A percentile compares a stretch with the other conserved stretches of the same genome.
Evolutionary conservation across 768 basidiomycete genomes (phyloP).

Genomic region (Rhizopogon salebrosus): DNA sequence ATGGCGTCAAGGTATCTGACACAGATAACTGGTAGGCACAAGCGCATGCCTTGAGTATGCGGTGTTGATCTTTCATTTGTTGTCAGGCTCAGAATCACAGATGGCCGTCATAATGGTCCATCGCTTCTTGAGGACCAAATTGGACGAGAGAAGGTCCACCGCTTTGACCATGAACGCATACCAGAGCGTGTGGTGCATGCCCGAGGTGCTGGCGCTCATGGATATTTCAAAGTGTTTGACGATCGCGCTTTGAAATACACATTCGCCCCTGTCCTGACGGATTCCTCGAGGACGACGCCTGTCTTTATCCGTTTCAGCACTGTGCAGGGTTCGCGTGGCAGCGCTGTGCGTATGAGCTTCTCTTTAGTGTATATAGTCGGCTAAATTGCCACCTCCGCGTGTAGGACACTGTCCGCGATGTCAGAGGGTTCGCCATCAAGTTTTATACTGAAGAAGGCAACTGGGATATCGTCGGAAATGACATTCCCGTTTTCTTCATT

Average conservation of each 20-base stretch:
- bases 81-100: slow-evolving; percentile 49
- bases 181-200: slow-evolving; percentile 79
- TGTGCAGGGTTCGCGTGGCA: slow-evolving; percentile 77
- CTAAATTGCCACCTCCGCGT: background rate
- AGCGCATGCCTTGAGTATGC: background rate
- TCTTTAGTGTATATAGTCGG: background rate
- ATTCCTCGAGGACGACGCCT: slow-evolving; percentile 67
- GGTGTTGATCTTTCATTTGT: slow-evolving; percentile 5
- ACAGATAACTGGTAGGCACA: slow-evolving; percentile 57
- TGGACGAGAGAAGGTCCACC: slow-evolving; percentile 67
- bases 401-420: slow-evolving; percentile 75
- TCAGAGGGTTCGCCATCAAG: slow-evolving; percentile 81
- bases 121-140: slow-evolving; percentile 76
- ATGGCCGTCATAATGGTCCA: slow-evolving; percentile 53
- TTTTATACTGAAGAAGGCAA: slow-evolving; percentile 84
- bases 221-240: slow-evolving; percentile 73
- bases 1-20: slow-evolving; percentile 52
- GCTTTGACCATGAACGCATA: slow-evolving; percentile 87
- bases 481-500: slow-evolving; percentile 81
- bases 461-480: slow-evolving; percentile 84
- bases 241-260: slow-evolving; percentile 68
- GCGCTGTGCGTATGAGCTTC: slow-evolving; percentile 49
- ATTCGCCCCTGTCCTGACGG: slow-evolving; percentile 64
- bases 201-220: slow-evolving; percentile 76
- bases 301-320: slow-evolving; percentile 84